Conservation (phyloP, 352 stramenopile genomes). For the Phytopythium delawarense region DNA sequence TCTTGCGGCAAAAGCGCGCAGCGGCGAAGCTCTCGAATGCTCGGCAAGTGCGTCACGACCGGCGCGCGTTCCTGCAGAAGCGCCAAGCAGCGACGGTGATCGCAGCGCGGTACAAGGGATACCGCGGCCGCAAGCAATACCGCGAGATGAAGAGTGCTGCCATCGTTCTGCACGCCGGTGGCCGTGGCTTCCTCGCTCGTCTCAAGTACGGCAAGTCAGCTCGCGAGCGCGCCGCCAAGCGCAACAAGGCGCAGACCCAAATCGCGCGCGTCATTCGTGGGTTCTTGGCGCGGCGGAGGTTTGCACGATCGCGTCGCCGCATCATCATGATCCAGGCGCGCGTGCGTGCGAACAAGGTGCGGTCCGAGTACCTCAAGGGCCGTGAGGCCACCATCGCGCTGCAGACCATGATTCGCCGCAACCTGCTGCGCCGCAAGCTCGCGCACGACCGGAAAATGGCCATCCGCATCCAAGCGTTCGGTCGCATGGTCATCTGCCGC, state of each 20-base stretch:
- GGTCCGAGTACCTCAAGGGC: slow-evolving; percentile 83
- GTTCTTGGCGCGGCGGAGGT: slow-evolving; percentile 56
- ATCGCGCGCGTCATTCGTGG: slow-evolving; percentile 74
- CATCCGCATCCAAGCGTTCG: slow-evolving; percentile 78
- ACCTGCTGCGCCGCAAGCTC: slow-evolving; percentile 74
- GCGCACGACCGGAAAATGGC: slow-evolving; percentile 86
- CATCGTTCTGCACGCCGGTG: slow-evolving; percentile 73
- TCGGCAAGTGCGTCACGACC: slow-evolving; percentile 61
- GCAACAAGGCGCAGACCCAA: slow-evolving; percentile 75
- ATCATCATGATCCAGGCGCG: slow-evolving; percentile 88
- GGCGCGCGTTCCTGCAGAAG: slow-evolving; percentile 60
- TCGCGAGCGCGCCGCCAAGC: slow-evolving; percentile 57
- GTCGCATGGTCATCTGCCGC: slow-evolving; percentile 75
- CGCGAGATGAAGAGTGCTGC: slow-evolving; percentile 62
- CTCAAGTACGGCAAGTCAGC: slow-evolving; percentile 88
- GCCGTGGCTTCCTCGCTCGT: slow-evolving; percentile 72
- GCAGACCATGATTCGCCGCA: slow-evolving; percentile 85
- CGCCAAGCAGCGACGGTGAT: slow-evolving; percentile 60
- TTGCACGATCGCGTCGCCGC: slow-evolving; percentile 42
- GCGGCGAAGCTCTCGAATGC: slow-evolving; percentile 71
- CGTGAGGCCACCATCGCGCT: slow-evolving; percentile 85
- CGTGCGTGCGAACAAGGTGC: slow-evolving; percentile 82
- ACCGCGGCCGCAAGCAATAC: slow-evolving; percentile 57
- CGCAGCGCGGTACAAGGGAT: slow-evolving; percentile 73
- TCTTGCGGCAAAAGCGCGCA: slow-evolving; percentile 60